A percentile compares a stretch with the other conserved stretches of the same genome.
Conservation (phyloP, 1,284 basidiomycete species). For the Leccinum ponderosum region DNA sequence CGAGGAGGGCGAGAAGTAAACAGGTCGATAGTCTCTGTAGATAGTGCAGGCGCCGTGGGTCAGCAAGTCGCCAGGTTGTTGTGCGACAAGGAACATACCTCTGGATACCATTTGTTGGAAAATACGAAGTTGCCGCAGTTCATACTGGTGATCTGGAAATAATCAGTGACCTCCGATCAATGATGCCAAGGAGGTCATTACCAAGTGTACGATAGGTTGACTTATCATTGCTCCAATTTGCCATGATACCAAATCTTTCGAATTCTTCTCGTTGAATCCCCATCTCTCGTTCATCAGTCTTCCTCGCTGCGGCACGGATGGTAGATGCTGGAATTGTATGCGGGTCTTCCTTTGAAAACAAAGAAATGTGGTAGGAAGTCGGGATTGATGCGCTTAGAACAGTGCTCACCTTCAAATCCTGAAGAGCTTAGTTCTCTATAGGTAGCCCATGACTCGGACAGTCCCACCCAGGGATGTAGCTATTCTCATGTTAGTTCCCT, state of each 20-base stretch:
- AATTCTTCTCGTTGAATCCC: constrained; percentile 82
- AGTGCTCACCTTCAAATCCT: constrained; percentile 63
- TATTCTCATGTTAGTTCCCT: constrained; percentile 34
- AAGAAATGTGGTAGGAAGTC: neutral
- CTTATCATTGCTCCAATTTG: constrained; percentile 72
- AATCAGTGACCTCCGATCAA: neutral
- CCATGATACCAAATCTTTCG: constrained; percentile 86
- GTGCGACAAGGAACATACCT: constrained; percentile 42
- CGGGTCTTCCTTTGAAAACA: constrained; percentile 46
- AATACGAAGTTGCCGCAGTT: constrained; percentile 85
- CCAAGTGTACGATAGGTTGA: constrained; percentile 88
- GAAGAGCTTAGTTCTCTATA: constrained; percentile 91
- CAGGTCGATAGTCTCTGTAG: constrained; percentile 86
- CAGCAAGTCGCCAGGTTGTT: neutral
- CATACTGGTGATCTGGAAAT: constrained; percentile 76
- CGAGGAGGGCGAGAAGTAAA: constrained; percentile 96
- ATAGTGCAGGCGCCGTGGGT: constrained; percentile 40
- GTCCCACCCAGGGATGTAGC: constrained; percentile 97
- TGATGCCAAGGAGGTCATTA: constrained; percentile 27
- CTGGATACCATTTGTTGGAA: constrained; percentile 90
- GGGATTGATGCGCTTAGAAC: neutral
- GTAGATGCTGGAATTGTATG: constrained; percentile 53
- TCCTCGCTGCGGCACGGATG: constrained; percentile 73
- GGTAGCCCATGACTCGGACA: constrained; percentile 87
- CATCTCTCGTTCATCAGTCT: constrained; percentile 78